Conservation (phyloP, 1,139 yeast species). For the Ogataea hybrid region DNA sequence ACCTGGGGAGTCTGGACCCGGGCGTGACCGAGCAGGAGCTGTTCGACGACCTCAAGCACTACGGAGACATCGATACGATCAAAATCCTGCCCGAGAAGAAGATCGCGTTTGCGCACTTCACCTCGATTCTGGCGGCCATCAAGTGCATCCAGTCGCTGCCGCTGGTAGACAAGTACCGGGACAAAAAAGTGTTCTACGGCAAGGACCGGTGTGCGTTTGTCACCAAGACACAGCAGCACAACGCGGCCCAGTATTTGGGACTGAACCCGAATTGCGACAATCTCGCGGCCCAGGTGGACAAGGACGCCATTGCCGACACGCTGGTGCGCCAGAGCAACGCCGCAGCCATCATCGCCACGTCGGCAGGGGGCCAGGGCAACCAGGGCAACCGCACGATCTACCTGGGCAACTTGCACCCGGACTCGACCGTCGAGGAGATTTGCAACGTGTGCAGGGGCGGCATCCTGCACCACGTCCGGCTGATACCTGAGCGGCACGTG, state of each 20-base stretch:
- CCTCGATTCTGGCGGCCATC: constrained; percentile 55
- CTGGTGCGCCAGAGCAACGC: constrained; percentile 67
- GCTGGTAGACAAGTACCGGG: constrained; percentile 51
- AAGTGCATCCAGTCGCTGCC: constrained; percentile 60
- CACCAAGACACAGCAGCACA: constrained; percentile 93
- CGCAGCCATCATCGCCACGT: constrained; percentile 71
- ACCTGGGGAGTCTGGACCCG: constrained; percentile 53
- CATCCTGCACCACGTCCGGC: constrained; percentile 65
- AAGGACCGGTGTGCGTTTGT: constrained; percentile 71
- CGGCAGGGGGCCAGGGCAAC: constrained; percentile 70
- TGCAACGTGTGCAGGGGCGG: constrained; percentile 87
- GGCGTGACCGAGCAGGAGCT: constrained; percentile 49
- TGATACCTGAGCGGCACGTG: constrained; percentile 77
- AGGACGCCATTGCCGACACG: constrained; percentile 46
- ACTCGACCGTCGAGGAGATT: constrained; percentile 75
- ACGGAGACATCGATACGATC: constrained; percentile 56
- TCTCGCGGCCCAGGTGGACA: constrained; percentile 61
- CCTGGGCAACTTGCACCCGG: constrained; percentile 72
- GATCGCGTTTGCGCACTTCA: constrained; percentile 60
- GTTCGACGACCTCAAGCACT: constrained; percentile 46
- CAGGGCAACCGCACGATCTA: constrained; percentile 78
- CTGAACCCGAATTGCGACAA: constrained; percentile 89
- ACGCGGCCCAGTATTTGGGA: constrained; percentile 94
- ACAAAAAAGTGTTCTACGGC: constrained; percentile 58
- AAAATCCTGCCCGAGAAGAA: constrained; percentile 58